Evolutionary conservation across 345 rosid genomes (phyloP), one percentile per base, ranked within the genome.

Genomic region (Firmiana major): DNA sequence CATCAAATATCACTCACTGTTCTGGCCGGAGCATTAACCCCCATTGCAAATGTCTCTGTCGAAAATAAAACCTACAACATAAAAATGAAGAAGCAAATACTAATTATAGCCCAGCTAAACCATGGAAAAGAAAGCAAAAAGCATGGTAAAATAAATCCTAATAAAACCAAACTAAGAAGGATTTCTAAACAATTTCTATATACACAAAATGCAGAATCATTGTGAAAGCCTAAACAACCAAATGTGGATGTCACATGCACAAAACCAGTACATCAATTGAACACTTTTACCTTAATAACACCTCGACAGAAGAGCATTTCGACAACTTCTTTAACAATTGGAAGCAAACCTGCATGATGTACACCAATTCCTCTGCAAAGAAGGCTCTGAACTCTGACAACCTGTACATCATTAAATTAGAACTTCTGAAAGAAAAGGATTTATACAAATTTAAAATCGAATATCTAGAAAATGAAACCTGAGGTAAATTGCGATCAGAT

Each of bases 41-140:
- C 99, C 99, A 95, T 95, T 34, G 99, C 98, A 85, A 95, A 95
- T 81, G 98, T 95, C 88, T 95, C 99, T 1, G 99, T 95, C 78
- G 99, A 93, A 87, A 95, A 95, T 77, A 95, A 82, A 63, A 95
- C 92, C 99, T 95, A 79, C 43, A 82, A 69, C 66, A 78, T 75
- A 76, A 88, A 77, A 54, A 82, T 26, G 71, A 57, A 71, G 34
- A 70, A 53, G 58, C 28, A 13, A 19, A 71, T 63, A 74, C 19
- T 70, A 75, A 69, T 69, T 45, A 43, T 43, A 62, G 59, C 17
- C 38, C 46, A 70, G 40, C 65, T 38, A 69, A 62, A 40, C n/a
- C 65, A 15, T 54, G 63, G 48, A 57, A 36, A 63, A 36, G 46
- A 64, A 73, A 75, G 31, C 15, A 45, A 67, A 66, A 55, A 28